A percentile compares a stretch with the other conserved stretches of the same genome.
These are phyloP conservation scores for Physaria fendleri DNA, from an alignment of 345 rosid species.

Conservation along the genomic window DNA sequence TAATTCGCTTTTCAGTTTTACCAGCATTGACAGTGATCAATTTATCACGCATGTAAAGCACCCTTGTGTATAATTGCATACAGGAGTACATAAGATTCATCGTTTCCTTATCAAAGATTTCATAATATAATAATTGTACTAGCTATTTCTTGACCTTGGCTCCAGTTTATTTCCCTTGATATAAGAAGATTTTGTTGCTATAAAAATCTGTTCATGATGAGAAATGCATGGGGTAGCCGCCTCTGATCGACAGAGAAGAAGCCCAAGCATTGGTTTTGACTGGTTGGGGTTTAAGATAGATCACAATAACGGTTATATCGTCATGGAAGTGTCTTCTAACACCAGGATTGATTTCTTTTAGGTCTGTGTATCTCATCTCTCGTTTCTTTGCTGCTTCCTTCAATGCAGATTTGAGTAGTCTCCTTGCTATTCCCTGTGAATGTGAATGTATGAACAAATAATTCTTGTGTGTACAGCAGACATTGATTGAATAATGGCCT, in stretches of 20 bases:
- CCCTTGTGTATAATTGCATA: conserved; percentile 25
- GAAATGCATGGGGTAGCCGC: conserved; percentile 31
- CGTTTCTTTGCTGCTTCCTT: conserved; percentile 76
- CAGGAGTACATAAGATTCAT: conserved; percentile 18
- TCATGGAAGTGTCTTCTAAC: conserved; percentile 81
- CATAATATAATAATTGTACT: conserved; percentile 5
- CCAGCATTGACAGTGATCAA: conserved; percentile 1
- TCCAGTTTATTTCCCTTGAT: neutral
- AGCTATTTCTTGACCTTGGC: conserved; percentile 2
- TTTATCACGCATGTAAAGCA: conserved; percentile 1
- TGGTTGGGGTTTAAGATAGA: conserved; percentile 36
- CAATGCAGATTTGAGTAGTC: conserved; percentile 57
- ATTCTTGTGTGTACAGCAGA: neutral
- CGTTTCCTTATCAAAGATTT: conserved; percentile 17
- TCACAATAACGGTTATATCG: conserved; percentile 52
- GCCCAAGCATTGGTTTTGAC: conserved; percentile 7
- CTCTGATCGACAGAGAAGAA: conserved; percentile 47
- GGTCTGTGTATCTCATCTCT: conserved; percentile 74
- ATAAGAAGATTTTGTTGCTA: neutral
- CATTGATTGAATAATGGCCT: neutral
- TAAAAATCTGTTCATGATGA: conserved; percentile 11
- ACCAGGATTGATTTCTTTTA: conserved; percentile 52
- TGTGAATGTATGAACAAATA: neutral
- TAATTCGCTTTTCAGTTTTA: neutral
- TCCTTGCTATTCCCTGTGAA: conserved; percentile 64